Evolutionary conservation across 306 rosid species (phyloP).

Genomic region (Styphnolobium japonicum): DNA sequence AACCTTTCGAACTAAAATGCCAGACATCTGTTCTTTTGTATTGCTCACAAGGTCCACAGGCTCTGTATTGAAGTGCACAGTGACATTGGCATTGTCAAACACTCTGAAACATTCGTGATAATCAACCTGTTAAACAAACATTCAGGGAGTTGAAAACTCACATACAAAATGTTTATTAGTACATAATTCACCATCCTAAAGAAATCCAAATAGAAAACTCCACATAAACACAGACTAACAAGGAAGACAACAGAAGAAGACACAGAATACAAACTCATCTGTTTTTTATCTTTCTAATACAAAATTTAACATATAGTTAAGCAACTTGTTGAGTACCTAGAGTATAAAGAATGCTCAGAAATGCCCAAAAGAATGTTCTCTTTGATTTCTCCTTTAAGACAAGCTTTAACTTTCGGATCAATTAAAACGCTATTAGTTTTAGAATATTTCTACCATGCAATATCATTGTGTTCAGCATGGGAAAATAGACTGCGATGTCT

Average conservation of each 20-base stretch:
- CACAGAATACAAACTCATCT: background rate
- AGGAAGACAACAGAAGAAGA: background rate
- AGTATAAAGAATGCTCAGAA: conserved; percentile 17
- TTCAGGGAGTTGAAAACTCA: conserved; percentile 69
- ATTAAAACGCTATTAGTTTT: background rate
- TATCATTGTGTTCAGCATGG: background rate
- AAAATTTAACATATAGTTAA: background rate
- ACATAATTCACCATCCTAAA: conserved; percentile 19
- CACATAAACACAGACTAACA: background rate
- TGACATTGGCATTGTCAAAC: conserved; percentile 60
- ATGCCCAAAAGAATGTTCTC: background rate
- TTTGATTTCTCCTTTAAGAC: background rate
- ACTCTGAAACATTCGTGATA: conserved; percentile 84
- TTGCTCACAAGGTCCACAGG: conserved; percentile 62
- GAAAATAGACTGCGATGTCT: background rate
- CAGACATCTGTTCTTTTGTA: conserved; percentile 64
- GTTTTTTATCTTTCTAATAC: background rate
- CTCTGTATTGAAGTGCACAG: conserved; percentile 72
- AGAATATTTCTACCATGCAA: background rate
- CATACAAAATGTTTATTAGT: conserved; percentile 46
- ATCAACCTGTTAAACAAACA: conserved; percentile 83
- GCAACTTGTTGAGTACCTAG: background rate
- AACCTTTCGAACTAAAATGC: conserved; percentile 49
- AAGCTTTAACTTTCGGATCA: background rate
- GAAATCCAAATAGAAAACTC: conserved; percentile 7